These are phyloP conservation scores for Cladobotryum protrusum DNA, from an alignment of 2,329 filamentous ascomycete species.

Conservation along the genomic window DNA sequence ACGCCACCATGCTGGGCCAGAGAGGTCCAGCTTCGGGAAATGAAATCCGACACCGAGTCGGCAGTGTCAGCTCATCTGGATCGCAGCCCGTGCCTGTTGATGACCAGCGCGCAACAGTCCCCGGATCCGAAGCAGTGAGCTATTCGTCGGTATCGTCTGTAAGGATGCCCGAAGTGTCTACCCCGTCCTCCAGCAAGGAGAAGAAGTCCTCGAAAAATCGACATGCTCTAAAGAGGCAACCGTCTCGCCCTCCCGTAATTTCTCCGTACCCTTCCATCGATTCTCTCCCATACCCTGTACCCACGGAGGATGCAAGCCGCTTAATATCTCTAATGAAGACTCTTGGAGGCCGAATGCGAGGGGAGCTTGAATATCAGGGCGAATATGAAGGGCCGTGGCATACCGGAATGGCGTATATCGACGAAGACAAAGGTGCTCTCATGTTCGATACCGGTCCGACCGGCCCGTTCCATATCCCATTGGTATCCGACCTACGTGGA, in stretches of 20 bases:
- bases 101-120: slow-evolving; percentile 37
- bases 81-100: slow-evolving; percentile 46
- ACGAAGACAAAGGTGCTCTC: slow-evolving; percentile 67
- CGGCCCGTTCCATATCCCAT: slow-evolving; percentile 55
- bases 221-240: slow-evolving; percentile 49
- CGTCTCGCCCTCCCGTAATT: slow-evolving; percentile 50
- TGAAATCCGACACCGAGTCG: slow-evolving; percentile 58
- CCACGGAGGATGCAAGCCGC: slow-evolving; percentile 63
- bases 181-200: slow-evolving; percentile 21
- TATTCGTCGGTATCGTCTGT: slow-evolving; percentile 34
- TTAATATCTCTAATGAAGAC: slow-evolving; percentile 71
- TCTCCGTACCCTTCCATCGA: slow-evolving; percentile 53
- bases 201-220: slow-evolving; percentile 45
- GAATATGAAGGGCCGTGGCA: slow-evolving; percentile 59
- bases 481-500: slow-evolving; percentile 69
- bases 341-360: slow-evolving; percentile 72
- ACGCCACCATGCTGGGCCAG: slow-evolving; percentile 46
- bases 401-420: slow-evolving; percentile 68
- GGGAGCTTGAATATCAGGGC: slow-evolving; percentile 65
- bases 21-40: slow-evolving; percentile 29
- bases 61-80: slow-evolving; percentile 61
- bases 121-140: slow-evolving; percentile 37
- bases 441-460: slow-evolving; percentile 68
- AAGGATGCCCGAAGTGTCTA: slow-evolving; percentile 30
- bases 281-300: slow-evolving; percentile 52